These are phyloP conservation scores for Phaeosphaeriaceae sp. DNA, from an alignment of 2,329 filamentous ascomycete genomes.

Conservation along the genomic window DNA sequence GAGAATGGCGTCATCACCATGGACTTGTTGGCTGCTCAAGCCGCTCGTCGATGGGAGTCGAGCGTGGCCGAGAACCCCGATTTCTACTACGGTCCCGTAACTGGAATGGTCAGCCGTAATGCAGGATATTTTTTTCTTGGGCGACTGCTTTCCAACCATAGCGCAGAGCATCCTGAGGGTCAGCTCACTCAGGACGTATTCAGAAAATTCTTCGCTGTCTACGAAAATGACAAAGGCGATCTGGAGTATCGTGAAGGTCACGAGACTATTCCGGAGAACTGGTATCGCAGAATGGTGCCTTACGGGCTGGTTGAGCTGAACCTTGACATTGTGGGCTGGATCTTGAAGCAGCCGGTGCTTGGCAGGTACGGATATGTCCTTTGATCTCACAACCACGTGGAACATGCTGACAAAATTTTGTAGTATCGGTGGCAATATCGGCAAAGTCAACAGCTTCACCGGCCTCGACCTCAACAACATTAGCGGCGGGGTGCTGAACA, in stretches of 20 bases:
- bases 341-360: constrained; percentile 20
- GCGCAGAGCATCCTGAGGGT: constrained; percentile 19
- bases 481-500: constrained; percentile 25
- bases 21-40: constrained; percentile 32
- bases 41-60: constrained; percentile 54
- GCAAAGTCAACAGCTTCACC: constrained; percentile 60
- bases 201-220: constrained; percentile 58
- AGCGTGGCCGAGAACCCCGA: constrained; percentile 60
- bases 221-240: constrained; percentile 47
- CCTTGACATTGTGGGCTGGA: constrained; percentile 24
- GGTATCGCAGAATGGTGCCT: constrained; percentile 57
- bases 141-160: constrained; percentile 45
- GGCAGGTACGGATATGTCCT: constrained; percentile 20
- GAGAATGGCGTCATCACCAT: constrained; percentile 22
- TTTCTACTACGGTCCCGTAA: constrained; percentile 64
- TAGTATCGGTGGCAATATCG: constrained; percentile 61
- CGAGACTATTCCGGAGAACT: constrained; percentile 63
- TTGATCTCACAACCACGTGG: neutral
- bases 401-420: neutral
- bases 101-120: constrained; percentile 59
- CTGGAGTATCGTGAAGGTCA: constrained; percentile 55
- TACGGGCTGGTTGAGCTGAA: constrained; percentile 54
- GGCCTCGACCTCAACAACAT: constrained; percentile 50
- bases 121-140: constrained; percentile 46
- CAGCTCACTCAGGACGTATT: constrained; percentile 42